Conservation (phyloP, 2,329 filamentous ascomycete genomes). For the Alternaria brassicae region DNA sequence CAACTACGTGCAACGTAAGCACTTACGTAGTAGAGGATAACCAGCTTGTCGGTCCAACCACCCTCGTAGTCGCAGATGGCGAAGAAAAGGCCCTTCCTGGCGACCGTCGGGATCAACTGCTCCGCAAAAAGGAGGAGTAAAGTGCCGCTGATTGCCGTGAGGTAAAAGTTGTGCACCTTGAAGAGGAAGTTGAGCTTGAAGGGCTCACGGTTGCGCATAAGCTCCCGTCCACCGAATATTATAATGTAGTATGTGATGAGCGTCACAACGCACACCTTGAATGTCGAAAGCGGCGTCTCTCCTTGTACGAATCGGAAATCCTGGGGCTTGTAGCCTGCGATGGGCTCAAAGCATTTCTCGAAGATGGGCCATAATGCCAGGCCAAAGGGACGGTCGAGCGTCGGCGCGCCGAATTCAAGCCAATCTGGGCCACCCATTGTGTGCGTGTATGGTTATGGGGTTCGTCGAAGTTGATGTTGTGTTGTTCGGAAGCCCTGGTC, state of each 20-base stretch:
- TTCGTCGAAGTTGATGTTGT: conserved; percentile 7
- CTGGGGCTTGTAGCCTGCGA: conserved; percentile 81
- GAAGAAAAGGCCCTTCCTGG: conserved; percentile 82
- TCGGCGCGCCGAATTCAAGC: conserved; percentile 67
- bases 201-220: conserved; percentile 86
- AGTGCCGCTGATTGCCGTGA: conserved; percentile 82
- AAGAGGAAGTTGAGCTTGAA: conserved; percentile 90
- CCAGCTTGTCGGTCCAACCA: conserved; percentile 92
- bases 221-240: conserved; percentile 89
- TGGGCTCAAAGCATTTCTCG: conserved; percentile 79
- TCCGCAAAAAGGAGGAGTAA: conserved; percentile 88
- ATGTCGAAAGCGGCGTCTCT: conserved; percentile 86
- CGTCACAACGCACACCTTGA: conserved; percentile 80
- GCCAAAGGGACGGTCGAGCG: conserved; percentile 91
- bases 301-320: conserved; percentile 86
- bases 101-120: conserved; percentile 85
- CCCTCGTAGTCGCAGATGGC: conserved; percentile 82
- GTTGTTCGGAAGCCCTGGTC: conserved; percentile 7
- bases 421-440: conserved; percentile 62
- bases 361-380: conserved; percentile 93
- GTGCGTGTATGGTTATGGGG: conserved; percentile 18
- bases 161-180: conserved; percentile 94
- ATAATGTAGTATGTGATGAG: conserved; percentile 89
- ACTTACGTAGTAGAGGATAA: conserved; percentile 95
- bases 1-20: not conserved